phyloP scores from a whole-genome alignment of 192 early-diverging fungal species.

The Coemansia sp. region DNA sequence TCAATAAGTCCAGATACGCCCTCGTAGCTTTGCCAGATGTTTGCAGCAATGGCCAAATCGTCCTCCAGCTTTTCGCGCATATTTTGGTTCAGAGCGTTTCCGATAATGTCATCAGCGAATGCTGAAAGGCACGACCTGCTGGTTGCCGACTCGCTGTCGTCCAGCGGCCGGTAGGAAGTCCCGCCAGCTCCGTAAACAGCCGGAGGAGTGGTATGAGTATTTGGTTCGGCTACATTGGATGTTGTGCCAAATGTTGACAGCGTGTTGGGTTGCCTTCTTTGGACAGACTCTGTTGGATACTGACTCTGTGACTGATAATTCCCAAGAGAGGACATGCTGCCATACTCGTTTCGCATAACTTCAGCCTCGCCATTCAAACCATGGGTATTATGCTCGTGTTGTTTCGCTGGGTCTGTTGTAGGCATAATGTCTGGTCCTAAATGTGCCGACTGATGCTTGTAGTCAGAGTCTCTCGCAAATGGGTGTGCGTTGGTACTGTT shows the following conservation, averaged over 20 bases:
- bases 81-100: conserved; percentile 7
- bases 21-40: conserved; percentile 49
- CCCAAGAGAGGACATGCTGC: background rate
- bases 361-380: background rate
- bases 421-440: background rate
- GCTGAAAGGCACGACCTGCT: conserved; percentile 23
- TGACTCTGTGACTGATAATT: conserved; percentile 5
- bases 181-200: background rate
- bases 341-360: conserved; percentile 4
- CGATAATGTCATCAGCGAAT: conserved; percentile 18
- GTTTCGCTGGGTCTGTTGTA: background rate
- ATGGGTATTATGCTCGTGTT: no score
- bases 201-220: background rate
- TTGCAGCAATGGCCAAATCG: conserved; percentile 47
- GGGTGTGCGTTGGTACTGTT: background rate
- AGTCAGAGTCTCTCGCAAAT: background rate
- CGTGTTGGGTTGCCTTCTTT: conserved; percentile 2
- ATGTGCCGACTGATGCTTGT: background rate
- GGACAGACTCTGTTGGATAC: background rate
- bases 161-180: background rate
- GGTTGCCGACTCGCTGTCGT: conserved; percentile 9
- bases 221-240: background rate
- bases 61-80: conserved; percentile 45
- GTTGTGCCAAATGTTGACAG: background rate
- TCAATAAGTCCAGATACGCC: conserved; percentile 34